Evolutionary conservation across 2,329 filamentous ascomycete genomes (phyloP), one percentile per base, ranked within the genome.

Genomic region (Apiospora sp.): DNA sequence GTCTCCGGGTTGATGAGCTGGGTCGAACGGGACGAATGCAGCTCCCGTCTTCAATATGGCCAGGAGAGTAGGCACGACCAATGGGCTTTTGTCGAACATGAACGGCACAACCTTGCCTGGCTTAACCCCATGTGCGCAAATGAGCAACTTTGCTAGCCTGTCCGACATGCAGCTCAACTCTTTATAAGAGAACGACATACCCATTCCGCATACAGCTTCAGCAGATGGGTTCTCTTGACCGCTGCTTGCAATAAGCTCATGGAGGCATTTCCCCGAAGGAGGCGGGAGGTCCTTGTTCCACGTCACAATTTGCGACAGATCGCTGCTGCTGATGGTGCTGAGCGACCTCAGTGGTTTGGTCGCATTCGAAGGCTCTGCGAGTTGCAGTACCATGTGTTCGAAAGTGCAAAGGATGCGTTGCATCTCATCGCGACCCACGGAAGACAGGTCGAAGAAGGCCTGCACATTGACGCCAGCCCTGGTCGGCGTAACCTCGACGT

Each of bases 11-110:
- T 72, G 71, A 24, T 69, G 71, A 8, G 71, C 71, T 43, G 71
- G 71, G n/a, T 72, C 48, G 41, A 30, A 72, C 12, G 67, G 71
- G 13, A 72, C 67, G 61, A 72, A 72, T n/a, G 67, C 67, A n/a
- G 64, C 71, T 7, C 71, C 71, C 41, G 64, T 61, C 43, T 54
- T 54, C 19, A 72, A 61, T 41, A 71, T 71, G 22, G 67, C 71
- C n/a, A 72, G 30, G 19, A 72, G 48, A 4, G 58, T 54, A 24
- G 48, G 67, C 27, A 68, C 58, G 7, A 68, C 67, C 14, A 72
- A 30, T 16, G 71, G 71, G 49, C 44, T 48, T 67, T 68, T 69
- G 30, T 72, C 51, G 24, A 51, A 61, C 67, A 72, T 68, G 24
- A 69, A 69, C 10, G 67, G 64, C 14, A 68, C 44, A 41, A 69